phyloP scores from a whole-genome alignment of 2,329 filamentous ascomycete species.

The Colletotrichum camelliae region DNA sequence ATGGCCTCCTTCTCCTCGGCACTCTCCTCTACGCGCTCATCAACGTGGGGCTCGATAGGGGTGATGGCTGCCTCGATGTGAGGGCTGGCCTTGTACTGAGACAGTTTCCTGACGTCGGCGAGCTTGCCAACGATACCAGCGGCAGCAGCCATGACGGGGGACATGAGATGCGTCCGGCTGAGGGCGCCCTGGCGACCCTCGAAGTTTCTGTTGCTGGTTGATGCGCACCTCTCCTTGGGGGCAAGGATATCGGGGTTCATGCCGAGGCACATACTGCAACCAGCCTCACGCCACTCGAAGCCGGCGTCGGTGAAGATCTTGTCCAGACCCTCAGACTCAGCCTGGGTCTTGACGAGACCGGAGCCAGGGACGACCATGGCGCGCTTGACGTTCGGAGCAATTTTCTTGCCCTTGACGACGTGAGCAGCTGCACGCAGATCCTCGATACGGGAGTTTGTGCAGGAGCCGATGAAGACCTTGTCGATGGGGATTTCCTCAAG shows the following conservation, averaged over 20 bases:
- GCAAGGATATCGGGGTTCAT: conserved; percentile 99
- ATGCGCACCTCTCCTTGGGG: conserved; percentile 91
- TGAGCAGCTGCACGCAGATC: conserved; percentile 88
- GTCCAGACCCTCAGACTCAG: conserved; percentile 90
- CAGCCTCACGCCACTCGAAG: conserved; percentile 97
- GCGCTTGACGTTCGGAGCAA: conserved; percentile 87
- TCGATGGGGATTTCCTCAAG: conserved; percentile 94
- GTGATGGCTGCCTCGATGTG: conserved; percentile 62
- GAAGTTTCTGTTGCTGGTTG: conserved; percentile 96
- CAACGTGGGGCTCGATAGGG: conserved; percentile 52
- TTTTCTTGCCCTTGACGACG: conserved; percentile 85
- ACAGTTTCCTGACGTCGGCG: conserved; percentile 83
- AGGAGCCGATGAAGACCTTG: conserved; percentile 98
- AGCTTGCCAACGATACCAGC: conserved; percentile 90
- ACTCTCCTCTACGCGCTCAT: conserved; percentile 57
- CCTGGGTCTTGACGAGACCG: conserved; percentile 89
- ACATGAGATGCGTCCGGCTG: conserved; percentile 94
- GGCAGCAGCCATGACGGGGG: conserved; percentile 94
- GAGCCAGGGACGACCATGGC: conserved; percentile 98
- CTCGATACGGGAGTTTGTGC: conserved; percentile 97
- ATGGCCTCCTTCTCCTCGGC: conserved; percentile 59
- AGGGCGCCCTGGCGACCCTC: conserved; percentile 94
- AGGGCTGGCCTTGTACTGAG: conserved; percentile 59
- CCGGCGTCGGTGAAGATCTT: conserved; percentile 91
- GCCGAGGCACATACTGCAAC: conserved; percentile 98